Percentiles rank a stretch among this genome's conserved stretches.
Evolutionary conservation across 441 rosid genomes (phyloP).

Genomic region (Theobroma grandiflorum): DNA sequence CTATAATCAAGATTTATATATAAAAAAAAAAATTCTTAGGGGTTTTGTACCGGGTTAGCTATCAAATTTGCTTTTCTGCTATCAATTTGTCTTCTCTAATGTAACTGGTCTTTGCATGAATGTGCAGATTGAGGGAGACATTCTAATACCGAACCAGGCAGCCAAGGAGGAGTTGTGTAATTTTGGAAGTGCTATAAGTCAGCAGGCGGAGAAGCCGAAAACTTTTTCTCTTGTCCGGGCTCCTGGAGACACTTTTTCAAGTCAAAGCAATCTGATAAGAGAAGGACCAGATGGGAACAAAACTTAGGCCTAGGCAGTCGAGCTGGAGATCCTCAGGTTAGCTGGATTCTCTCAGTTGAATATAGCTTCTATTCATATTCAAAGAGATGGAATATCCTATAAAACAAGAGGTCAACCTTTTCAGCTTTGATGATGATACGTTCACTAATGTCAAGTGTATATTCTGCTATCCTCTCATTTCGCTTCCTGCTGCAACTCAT

Average conservation of each 20-base stretch:
- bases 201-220: conserved; percentile 16
- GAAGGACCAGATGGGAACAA: conserved; percentile 57
- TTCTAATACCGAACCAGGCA: conserved; percentile 32
- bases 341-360: not conserved
- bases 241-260: not conserved
- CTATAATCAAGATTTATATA: not conserved
- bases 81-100: not conserved
- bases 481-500: too few species aligned
- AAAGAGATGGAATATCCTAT: too few species aligned
- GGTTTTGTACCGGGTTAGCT: not conserved
- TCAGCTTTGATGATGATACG: too few species aligned
- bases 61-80: not conserved
- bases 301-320: conserved; percentile 42
- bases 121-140: conserved; percentile 23
- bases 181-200: conserved; percentile 19
- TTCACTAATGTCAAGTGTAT: too few species aligned
- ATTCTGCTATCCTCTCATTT: too few species aligned
- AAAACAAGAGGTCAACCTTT: too few species aligned
- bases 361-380: too few species aligned
- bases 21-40: not conserved
- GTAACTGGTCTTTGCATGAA: not conserved
- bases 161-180: conserved; percentile 26
- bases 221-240: not conserved
- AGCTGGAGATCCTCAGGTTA: conserved; percentile 46
- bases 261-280: conserved; percentile 36